Base-by-base conservation (phyloP, 352 stramenopile species). In the Phytopythium sindhum region DNA sequence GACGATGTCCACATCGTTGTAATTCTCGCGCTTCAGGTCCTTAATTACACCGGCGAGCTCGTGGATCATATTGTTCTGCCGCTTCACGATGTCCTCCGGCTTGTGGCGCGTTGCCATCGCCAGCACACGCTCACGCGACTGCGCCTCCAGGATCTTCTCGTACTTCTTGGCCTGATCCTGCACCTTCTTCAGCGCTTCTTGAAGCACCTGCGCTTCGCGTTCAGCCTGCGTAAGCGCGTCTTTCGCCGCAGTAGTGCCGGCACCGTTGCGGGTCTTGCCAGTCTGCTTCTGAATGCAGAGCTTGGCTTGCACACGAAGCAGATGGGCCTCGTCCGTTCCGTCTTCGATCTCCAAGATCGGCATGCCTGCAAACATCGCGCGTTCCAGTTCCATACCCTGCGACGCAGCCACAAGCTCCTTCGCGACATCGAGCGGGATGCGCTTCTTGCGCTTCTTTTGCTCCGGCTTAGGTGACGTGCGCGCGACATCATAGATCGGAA, bases 111-210 rank as follows among this genome's bases (percentile, higher is more conserved):
- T 88, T n/a, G 86, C 86, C 33, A 86, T 69, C 19, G 78, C 83
- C 41, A 95, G 59, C 54, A 95, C 73, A 55, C 78, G 72, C 57
- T 93, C 84, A 2, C 73, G 70, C 29, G 89, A 88, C 64, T 95
- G 84, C 26, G 76, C 65, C 59, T 89, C 81, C 17, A 95, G 63
- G 23, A 89, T 86, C 53, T 90, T 78, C 72, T 95, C 86, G 71
- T 95, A 95, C 61, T 91, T 90, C 60, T 90, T 90, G 2, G 86
- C 86, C 54, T 95, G 84, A 48, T 68, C 82, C 66, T 95, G 92
- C 39, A 95, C 80, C 55, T 90, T 91, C 60, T 95, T 79, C 24
- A 95, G 68, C 47, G 86, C 86, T 35, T 95, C 86, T 62, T 91
- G 82, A 11, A 95, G 69, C 41, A 93, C 77, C 42, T 78, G 78